Conservation (phyloP, 345 rosid species). For the Salix caprea region DNA sequence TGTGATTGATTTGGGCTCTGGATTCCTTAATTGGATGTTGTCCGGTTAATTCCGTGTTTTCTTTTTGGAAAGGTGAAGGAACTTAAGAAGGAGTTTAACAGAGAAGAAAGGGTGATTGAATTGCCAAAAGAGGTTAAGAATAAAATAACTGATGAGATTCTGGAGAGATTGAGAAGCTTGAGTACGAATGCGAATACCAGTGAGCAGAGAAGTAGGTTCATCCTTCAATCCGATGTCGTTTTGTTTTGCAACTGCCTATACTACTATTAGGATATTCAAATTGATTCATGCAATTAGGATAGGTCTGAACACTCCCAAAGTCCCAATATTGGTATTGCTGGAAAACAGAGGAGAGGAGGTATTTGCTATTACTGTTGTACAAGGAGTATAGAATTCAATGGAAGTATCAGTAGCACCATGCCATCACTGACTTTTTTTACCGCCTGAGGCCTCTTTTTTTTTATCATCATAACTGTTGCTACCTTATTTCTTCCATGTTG, state of each 20-base stretch:
- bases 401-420: not conserved
- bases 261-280: not conserved
- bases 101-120: slow-evolving; percentile 35
- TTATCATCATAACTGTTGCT: not conserved
- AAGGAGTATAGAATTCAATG: not conserved
- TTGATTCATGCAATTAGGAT: not conserved
- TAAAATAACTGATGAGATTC: slow-evolving; percentile 63
- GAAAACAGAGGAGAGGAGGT: not conserved
- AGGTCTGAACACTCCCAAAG: not conserved
- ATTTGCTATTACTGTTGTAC: not conserved
- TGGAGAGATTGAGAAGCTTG: slow-evolving; percentile 50
- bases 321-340: not conserved
- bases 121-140: slow-evolving; percentile 51
- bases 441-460: not conserved
- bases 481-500: not conserved
- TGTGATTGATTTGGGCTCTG: not conserved
- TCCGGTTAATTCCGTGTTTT: not conserved
- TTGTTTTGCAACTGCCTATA: not conserved
- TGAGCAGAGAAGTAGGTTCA: slow-evolving; percentile 57
- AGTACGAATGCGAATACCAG: slow-evolving; percentile 39
- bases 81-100: slow-evolving; percentile 40
- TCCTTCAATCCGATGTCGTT: not conserved
- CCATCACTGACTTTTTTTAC: not conserved
- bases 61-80: slow-evolving; percentile 48
- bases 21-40: not conserved